These are phyloP conservation scores for Trichosanthes cucumerina DNA, from an alignment of 306 rosid genomes.

Conservation along the genomic window DNA sequence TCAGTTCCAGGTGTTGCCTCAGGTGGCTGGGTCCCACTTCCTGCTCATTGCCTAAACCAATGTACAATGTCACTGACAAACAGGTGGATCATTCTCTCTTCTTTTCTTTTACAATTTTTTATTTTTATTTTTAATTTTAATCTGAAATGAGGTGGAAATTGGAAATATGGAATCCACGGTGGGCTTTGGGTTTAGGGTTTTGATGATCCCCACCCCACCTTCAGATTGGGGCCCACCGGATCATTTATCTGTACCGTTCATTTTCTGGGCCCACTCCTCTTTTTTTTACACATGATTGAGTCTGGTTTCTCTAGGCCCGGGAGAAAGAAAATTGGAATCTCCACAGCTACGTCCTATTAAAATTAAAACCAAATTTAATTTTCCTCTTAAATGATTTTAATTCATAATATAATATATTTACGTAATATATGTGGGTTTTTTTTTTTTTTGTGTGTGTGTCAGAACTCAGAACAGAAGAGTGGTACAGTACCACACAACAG, in stretches of 20 bases:
- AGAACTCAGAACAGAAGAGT: neutral
- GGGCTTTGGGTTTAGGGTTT: neutral
- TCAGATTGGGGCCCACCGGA: neutral
- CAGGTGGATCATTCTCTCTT: conserved; percentile 97
- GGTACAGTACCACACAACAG: neutral
- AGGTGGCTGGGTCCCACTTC: conserved; percentile 60
- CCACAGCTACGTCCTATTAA: neutral
- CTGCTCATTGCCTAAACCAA: conserved; percentile 66
- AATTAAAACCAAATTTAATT: too few relatives aligned
- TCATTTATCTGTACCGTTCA: conserved; percentile 8
- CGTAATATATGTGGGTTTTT: neutral
- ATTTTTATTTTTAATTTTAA: neutral
- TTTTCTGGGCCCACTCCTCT: neutral
- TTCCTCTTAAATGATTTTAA: too few relatives aligned
- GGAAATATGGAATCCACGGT: neutral
- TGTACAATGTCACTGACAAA: conserved; percentile 90
- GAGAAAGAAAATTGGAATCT: neutral
- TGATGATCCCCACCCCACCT: too few relatives aligned
- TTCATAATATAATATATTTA: too few relatives aligned
- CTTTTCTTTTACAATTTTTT: conserved; percentile 1
- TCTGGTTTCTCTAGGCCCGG: neutral
- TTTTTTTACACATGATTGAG: neutral
- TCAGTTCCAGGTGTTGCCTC: conserved; percentile 94
- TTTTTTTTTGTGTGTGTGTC: neutral
- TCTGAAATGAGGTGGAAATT: neutral